Percentiles rank a stretch among this genome's conserved stretches.
phyloP scores from a whole-genome alignment of 805 yeast species.

The Metschnikowia chrysomelidarum region DNA sequence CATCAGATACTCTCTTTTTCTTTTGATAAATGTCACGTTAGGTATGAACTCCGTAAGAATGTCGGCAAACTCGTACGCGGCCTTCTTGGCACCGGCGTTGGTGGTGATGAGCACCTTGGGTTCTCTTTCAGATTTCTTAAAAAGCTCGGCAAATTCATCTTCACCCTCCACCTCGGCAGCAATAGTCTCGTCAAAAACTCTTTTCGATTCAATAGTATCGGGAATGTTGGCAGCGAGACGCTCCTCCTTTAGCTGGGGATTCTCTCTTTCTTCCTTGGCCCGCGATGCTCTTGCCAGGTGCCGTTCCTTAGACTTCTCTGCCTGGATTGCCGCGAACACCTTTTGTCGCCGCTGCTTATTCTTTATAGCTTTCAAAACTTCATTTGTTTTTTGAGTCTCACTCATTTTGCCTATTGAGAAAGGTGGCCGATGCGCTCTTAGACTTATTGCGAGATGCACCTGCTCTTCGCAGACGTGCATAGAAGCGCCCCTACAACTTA shows the following conservation, averaged over 20 bases:
- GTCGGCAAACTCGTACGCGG: slow-evolving; percentile 89
- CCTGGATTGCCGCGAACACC: slow-evolving; percentile 68
- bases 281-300: slow-evolving; percentile 77
- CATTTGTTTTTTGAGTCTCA: slow-evolving; percentile 12
- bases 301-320: slow-evolving; percentile 70
- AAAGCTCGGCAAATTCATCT: slow-evolving; percentile 52
- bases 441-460: too few relatives aligned
- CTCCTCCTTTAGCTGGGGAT: slow-evolving; percentile 79
- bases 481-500: too few relatives aligned
- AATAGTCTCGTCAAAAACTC: slow-evolving; percentile 86
- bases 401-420: slow-evolving; percentile 6
- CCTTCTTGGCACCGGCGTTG: slow-evolving; percentile 77
- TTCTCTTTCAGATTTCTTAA: slow-evolving; percentile 35
- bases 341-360: slow-evolving; percentile 82
- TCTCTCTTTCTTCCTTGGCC: slow-evolving; percentile 81
- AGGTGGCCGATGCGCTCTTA: background rate
- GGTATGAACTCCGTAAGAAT: slow-evolving; percentile 82
- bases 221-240: slow-evolving; percentile 78
- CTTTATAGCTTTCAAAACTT: slow-evolving; percentile 44
- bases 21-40: slow-evolving; percentile 78
- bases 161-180: slow-evolving; percentile 57
- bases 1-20: slow-evolving; percentile 80
- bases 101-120: slow-evolving; percentile 93
- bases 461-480: slow-evolving; percentile 15
- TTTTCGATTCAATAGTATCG: slow-evolving; percentile 75